Evolutionary conservation across 2,329 filamentous ascomycete genomes (phyloP).

Genomic region (Monosporascus sp.): DNA sequence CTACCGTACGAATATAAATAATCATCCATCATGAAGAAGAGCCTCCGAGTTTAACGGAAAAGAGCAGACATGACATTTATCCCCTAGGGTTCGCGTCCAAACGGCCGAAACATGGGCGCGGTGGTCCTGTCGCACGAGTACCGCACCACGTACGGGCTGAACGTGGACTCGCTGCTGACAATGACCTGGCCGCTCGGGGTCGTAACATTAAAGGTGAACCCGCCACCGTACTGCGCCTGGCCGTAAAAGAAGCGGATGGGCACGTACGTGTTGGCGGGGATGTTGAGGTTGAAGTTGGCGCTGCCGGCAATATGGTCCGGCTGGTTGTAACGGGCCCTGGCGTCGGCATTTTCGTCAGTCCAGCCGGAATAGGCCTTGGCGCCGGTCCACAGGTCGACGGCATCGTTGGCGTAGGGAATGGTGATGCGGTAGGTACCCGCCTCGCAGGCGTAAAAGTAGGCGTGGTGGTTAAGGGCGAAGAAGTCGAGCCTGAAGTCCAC

Average conservation of each 20-base stretch:
- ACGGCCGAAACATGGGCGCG: too few species aligned
- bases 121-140: too few species aligned
- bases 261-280: conserved; percentile 7
- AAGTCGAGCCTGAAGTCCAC: conserved; percentile 9
- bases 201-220: conserved; percentile 5
- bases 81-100: too few species aligned
- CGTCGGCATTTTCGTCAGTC: conserved; percentile 16
- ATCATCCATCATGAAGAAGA: too few species aligned
- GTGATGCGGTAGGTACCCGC: conserved; percentile 16
- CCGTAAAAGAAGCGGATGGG: conserved; percentile 9
- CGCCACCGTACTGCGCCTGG: conserved; percentile 8
- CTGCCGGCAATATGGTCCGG: conserved; percentile 8
- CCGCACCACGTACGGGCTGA: too few species aligned
- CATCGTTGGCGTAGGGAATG: conserved; percentile 14
- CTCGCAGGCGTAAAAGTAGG: conserved; percentile 20
- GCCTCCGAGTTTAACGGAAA: too few species aligned
- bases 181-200: too few species aligned
- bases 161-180: too few species aligned
- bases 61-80: too few species aligned
- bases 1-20: too few species aligned
- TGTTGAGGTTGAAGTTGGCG: conserved; percentile 10
- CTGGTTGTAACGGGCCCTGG: conserved; percentile 12
- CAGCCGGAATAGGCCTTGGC: conserved; percentile 15
- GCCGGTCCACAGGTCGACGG: conserved; percentile 13
- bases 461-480: conserved; percentile 20